phyloP scores from a whole-genome alignment of 345 rosid genomes.

The Dipteronia sinensis region DNA sequence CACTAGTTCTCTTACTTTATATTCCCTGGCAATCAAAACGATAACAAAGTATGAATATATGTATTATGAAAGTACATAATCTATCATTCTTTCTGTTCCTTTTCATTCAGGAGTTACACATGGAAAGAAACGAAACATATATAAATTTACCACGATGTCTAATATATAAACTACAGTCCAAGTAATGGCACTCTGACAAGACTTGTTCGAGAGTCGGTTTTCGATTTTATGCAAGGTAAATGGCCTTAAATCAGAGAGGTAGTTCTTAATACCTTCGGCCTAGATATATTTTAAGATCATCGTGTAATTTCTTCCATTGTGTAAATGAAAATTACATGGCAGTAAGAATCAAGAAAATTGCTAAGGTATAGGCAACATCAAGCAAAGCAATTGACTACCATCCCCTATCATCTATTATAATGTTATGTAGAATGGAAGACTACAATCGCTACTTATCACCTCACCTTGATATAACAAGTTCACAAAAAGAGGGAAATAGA shows the following conservation, averaged over 20 bases:
- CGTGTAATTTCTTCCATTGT: background rate
- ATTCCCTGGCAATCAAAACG: slow-evolving; percentile 64
- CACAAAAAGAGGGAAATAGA: slow-evolving; percentile 84
- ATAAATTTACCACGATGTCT: background rate
- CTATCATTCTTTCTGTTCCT: background rate
- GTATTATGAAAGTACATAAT: background rate
- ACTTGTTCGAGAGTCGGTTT: background rate
- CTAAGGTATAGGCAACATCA: background rate
- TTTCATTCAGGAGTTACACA: background rate
- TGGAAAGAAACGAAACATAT: background rate
- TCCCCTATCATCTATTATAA: background rate
- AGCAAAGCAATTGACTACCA: background rate
- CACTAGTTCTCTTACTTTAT: slow-evolving; percentile 72
- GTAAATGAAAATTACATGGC: background rate
- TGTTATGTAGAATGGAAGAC: background rate
- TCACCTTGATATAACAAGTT: slow-evolving; percentile 86
- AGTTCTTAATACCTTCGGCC: background rate
- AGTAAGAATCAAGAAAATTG: background rate
- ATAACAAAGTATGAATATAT: background rate
- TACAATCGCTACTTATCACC: slow-evolving; percentile 6
- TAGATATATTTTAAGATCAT: background rate
- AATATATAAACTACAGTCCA: background rate
- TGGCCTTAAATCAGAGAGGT: background rate
- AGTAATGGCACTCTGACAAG: background rate
- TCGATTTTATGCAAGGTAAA: background rate